Evolutionary conservation across 192 early-diverging fungal species (phyloP).

Genomic region (Blastocladiella britannica): DNA sequence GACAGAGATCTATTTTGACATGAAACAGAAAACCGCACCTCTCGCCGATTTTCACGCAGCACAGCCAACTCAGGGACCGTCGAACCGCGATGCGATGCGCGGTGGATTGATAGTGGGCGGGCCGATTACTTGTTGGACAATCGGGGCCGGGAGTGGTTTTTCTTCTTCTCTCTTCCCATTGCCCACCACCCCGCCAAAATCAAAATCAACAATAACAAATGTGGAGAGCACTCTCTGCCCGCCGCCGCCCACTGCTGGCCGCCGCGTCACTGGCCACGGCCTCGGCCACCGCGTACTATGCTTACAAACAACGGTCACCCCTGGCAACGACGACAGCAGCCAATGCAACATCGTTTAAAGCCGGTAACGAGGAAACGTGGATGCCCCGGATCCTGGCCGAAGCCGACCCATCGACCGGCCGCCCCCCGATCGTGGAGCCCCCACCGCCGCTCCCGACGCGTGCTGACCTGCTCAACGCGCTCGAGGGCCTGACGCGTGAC

Average conservation of each 20-base stretch:
- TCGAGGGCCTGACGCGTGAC: slow-evolving; percentile 24
- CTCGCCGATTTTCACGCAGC: no score
- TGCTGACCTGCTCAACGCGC: slow-evolving; percentile 43
- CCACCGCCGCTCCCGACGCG: slow-evolving; percentile 38
- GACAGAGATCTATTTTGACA: no score
- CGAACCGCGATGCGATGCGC: no score
- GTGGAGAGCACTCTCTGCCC: background rate
- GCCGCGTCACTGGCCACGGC: background rate
- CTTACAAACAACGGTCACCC: background rate
- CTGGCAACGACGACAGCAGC: no score
- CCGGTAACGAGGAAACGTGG: background rate
- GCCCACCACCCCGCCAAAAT: no score
- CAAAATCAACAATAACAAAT: background rate
- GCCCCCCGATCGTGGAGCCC: background rate
- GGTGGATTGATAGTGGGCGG: no score
- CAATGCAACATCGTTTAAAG: background rate
- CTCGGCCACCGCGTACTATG: background rate
- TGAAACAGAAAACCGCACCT: no score
- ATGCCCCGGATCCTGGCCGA: background rate
- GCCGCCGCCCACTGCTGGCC: background rate
- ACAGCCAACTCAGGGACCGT: no score
- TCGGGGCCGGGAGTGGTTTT: no score
- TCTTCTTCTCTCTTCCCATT: no score
- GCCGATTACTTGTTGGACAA: no score
- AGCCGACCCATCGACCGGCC: background rate